Evolutionary conservation across 306 rosid genomes (phyloP), one percentile per base, ranked within the genome.

Genomic region (Herpetospermum pedunculosum): DNA sequence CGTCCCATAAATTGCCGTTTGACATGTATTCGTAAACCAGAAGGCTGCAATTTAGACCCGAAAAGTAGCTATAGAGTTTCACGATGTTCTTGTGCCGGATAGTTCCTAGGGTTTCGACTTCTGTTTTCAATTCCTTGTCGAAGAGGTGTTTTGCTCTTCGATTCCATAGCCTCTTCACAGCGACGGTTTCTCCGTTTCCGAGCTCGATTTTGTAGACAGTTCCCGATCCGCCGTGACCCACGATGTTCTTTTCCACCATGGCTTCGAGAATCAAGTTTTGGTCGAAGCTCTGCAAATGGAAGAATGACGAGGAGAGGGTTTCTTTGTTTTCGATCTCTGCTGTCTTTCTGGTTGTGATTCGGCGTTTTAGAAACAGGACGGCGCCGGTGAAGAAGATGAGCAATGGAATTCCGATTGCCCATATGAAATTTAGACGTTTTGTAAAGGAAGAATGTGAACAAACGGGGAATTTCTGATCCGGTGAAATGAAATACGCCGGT

Each of bases 1-100:
- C 97, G 81, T 95, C 97, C 97, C 97, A 95, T 2, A 95, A 84
- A 48, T 89, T 95, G 54, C 99, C 99, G 34, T 95, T 95, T 4
- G 96, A 88, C 96, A 95, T 89, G 72, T 83, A 91, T 84, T 95
- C 99, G 72, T 95, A 95, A 72, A 95, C 92, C 85, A 95, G 74
- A 44, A 95, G 82, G 59, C 79, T 91, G 74, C 91, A 85, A 9
- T 91, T 85, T 83, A 73, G 65, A 37, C 89, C 83, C 5, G 99
- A 85, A 80, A 91, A 85, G 76, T 88, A 91, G 83, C 96, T 83
- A 37, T 87, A 91, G 5, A 95, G 41, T 76, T 95, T 95, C 47
- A 91, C 99, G 41, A 95, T 91, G 85, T 95, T 95, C 78, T 83
- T 95, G 86, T 95, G 99, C 52, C 99, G 80, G 64, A 95, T 84